These are phyloP conservation scores for Myriangium duriaei DNA, from an alignment of 2,329 filamentous ascomycete genomes.

Conservation along the genomic window DNA sequence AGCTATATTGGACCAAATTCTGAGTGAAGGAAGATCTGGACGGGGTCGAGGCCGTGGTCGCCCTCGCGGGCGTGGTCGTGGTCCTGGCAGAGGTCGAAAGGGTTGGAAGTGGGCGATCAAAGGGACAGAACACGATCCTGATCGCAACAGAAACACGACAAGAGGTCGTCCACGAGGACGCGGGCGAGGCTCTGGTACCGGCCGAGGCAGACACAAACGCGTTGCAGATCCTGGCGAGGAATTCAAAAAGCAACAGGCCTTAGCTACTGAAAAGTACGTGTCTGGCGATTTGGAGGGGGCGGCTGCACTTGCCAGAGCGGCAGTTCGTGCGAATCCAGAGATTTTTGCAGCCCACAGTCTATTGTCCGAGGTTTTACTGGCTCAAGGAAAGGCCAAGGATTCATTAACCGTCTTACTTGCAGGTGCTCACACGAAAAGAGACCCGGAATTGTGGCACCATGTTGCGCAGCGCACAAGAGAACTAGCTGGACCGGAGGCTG, in stretches of 20 bases:
- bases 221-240: slow-evolving; percentile 56
- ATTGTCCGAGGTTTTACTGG: slow-evolving; percentile 45
- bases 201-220: slow-evolving; percentile 9
- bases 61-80: slow-evolving; percentile 7
- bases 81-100: slow-evolving; percentile 15
- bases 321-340: slow-evolving; percentile 47
- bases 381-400: slow-evolving; percentile 44
- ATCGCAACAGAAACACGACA: slow-evolving; percentile 11
- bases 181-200: slow-evolving; percentile 10
- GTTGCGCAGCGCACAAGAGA: slow-evolving; percentile 44
- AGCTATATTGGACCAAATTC: slow-evolving; percentile 10
- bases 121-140: slow-evolving; percentile 22
- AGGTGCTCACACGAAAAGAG: slow-evolving; percentile 45
- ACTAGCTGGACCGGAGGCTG: slow-evolving; percentile 31
- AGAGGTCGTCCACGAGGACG: slow-evolving; percentile 8
- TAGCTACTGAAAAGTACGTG: slow-evolving; percentile 57
- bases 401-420: slow-evolving; percentile 44
- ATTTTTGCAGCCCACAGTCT: slow-evolving; percentile 50
- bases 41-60: slow-evolving; percentile 14
- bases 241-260: slow-evolving; percentile 54
- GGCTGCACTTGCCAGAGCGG: slow-evolving; percentile 37
- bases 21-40: slow-evolving; percentile 11
- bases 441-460: slow-evolving; percentile 44
- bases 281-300: slow-evolving; percentile 48
- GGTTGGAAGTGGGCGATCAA: slow-evolving; percentile 22